phyloP scores from a whole-genome alignment of 495 filamentous ascomycete genomes.

The Cudoniella acicularis region DNA sequence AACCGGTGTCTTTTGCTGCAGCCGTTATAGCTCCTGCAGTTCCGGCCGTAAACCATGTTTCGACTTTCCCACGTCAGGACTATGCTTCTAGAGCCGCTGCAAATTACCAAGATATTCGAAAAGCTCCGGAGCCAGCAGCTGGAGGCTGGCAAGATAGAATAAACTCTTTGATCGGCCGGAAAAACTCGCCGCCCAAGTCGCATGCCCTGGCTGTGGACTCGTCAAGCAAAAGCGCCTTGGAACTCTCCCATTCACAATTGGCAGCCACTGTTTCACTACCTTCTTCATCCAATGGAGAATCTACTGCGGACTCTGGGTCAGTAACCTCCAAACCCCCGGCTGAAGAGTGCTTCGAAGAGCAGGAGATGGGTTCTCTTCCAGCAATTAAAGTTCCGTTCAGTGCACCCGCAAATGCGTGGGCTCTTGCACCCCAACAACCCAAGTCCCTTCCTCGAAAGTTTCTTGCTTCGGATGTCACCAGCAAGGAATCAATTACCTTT shows the following conservation, averaged over 20 bases:
- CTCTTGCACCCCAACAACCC: constrained; percentile 11
- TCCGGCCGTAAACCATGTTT: constrained; percentile 13
- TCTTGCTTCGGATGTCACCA: constrained; percentile 31
- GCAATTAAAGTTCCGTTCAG: constrained; percentile 61
- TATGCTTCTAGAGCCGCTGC: constrained; percentile 6
- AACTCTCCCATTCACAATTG: constrained; percentile 41
- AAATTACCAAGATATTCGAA: constrained; percentile 20
- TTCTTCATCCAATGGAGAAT: constrained; percentile 16
- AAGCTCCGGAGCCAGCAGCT: constrained; percentile 9
- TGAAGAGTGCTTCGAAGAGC: constrained; percentile 80
- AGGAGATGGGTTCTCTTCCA: constrained; percentile 74
- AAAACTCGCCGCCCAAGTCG: constrained; percentile 49
- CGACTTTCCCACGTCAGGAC: constrained; percentile 18
- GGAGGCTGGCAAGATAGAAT: constrained; percentile 71
- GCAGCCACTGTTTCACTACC: constrained; percentile 60
- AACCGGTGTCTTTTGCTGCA: constrained; percentile 52
- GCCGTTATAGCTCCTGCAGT: constrained; percentile 44
- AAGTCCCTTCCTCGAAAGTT: constrained; percentile 36
- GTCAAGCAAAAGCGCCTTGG: constrained; percentile 57
- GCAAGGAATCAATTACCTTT: constrained; percentile 39
- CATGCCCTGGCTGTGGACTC: constrained; percentile 53
- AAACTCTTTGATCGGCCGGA: constrained; percentile 64
- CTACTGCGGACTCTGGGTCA: constrained; percentile 23
- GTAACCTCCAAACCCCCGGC: constrained; percentile 58
- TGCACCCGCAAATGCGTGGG: constrained; percentile 51